A percentile compares a stretch with the other conserved stretches of the same genome.
These are phyloP conservation scores for Pseudoneurospora amorphoporcata DNA, from an alignment of 495 filamentous ascomycete genomes.

Conservation along the genomic window DNA sequence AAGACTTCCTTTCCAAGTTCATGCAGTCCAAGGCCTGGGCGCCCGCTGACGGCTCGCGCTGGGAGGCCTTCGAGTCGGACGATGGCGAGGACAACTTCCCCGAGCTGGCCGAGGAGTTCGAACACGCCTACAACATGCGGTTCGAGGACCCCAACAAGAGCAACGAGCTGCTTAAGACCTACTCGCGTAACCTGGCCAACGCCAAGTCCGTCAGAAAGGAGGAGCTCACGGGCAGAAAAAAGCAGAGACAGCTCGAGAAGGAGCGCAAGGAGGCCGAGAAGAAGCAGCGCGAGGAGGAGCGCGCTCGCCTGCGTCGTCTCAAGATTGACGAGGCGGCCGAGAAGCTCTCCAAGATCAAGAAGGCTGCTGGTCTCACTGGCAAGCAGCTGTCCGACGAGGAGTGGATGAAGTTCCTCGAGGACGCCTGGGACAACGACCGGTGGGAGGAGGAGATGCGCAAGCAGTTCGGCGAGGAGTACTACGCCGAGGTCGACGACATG, in stretches of 20 bases:
- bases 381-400: constrained; percentile 61
- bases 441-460: constrained; percentile 87
- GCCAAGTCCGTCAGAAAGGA: constrained; percentile 76
- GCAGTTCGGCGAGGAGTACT: constrained; percentile 82
- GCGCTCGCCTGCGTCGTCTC: constrained; percentile 69
- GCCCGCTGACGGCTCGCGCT: constrained; percentile 45
- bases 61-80: constrained; percentile 80
- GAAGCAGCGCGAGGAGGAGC: constrained; percentile 64
- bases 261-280: constrained; percentile 70
- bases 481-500: constrained; percentile 46
- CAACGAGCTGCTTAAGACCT: constrained; percentile 76
- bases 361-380: constrained; percentile 69
- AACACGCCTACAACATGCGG: constrained; percentile 90
- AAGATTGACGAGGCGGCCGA: constrained; percentile 81
- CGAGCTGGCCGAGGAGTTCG: constrained; percentile 70
- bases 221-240: constrained; percentile 64
- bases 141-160: constrained; percentile 83
- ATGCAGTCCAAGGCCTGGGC: constrained; percentile 84
- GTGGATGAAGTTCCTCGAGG: constrained; percentile 73
- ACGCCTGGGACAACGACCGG: constrained; percentile 70
- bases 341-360: constrained; percentile 71
- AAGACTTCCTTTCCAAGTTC: constrained; percentile 82
- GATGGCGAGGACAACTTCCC: constrained; percentile 74
- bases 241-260: constrained; percentile 63
- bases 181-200: constrained; percentile 73